Evolutionary conservation across 345 rosid species (phyloP).

Genomic region (Pugionium dolabratum): DNA sequence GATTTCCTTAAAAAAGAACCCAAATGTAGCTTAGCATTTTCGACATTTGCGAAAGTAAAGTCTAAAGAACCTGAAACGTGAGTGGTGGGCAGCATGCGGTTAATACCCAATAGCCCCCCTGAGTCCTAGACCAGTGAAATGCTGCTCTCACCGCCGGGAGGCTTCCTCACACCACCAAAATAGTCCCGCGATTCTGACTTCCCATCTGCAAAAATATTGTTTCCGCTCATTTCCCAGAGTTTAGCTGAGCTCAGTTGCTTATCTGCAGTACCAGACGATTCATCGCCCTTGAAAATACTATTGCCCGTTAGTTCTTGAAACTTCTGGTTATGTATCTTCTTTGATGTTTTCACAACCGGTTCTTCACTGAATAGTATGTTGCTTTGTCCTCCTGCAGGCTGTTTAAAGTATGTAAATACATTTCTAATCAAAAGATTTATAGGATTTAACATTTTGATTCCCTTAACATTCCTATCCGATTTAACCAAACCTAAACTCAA

Average conservation of each 20-base stretch:
- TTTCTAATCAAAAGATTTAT: not conserved
- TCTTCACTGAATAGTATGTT: slow-evolving; percentile 55
- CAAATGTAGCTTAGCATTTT: too few relatives aligned
- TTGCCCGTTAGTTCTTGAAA: slow-evolving; percentile 66
- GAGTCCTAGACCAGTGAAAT: slow-evolving; percentile 37
- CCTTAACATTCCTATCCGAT: too few relatives aligned
- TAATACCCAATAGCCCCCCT: too few relatives aligned
- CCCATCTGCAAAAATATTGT: slow-evolving; percentile 73
- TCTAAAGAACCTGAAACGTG: slow-evolving; percentile 21
- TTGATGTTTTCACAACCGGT: slow-evolving; percentile 53
- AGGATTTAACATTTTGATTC: too few relatives aligned
- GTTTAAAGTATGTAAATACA: not conserved
- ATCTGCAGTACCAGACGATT: slow-evolving; percentile 63
- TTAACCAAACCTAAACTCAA: too few relatives aligned
- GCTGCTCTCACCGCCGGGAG: slow-evolving; percentile 94
- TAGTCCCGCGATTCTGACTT: slow-evolving; percentile 65
- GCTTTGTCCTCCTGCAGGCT: slow-evolving; percentile 67
- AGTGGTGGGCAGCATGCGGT: not conserved
- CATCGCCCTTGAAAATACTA: slow-evolving; percentile 64
- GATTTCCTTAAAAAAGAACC: not conserved
- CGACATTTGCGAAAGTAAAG: not conserved
- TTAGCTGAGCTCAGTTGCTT: slow-evolving; percentile 66
- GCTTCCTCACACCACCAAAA: slow-evolving; percentile 75
- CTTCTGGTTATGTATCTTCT: slow-evolving; percentile 64
- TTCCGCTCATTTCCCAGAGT: slow-evolving; percentile 75